phyloP scores from a whole-genome alignment of 306 rosid genomes.

The Vigna hirtella region DNA sequence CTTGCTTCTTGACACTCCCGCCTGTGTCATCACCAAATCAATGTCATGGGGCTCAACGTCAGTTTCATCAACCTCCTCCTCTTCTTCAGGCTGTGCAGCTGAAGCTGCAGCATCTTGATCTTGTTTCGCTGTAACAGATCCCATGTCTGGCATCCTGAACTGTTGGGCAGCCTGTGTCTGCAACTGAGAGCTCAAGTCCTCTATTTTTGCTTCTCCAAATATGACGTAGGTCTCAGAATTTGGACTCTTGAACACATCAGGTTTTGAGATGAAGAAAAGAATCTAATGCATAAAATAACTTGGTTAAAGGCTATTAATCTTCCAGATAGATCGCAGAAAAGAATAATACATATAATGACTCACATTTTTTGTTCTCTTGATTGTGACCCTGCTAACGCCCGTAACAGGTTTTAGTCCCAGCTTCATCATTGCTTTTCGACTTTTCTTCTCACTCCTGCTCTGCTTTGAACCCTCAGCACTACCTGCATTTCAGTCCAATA shows the following conservation, averaged over 20 bases:
- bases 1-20: conserved; percentile 85
- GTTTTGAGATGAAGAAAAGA: conserved; percentile 86
- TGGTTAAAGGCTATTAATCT: neutral
- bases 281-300: conserved; percentile 52
- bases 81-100: conserved; percentile 64
- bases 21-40: conserved; percentile 93
- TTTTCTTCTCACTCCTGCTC: conserved; percentile 98
- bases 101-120: conserved; percentile 59
- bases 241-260: conserved; percentile 94
- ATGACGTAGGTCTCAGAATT: conserved; percentile 82
- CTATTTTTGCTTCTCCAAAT: conserved; percentile 90
- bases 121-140: conserved; percentile 65
- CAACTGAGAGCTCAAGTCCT: conserved; percentile 87
- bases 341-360: conserved; percentile 4
- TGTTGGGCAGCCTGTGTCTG: conserved; percentile 94
- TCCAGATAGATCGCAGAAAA: neutral
- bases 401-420: conserved; percentile 89
- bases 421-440: conserved; percentile 96
- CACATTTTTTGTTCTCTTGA: conserved; percentile 87
- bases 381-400: conserved; percentile 90
- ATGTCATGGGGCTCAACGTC: conserved; percentile 81
- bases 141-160: conserved; percentile 86
- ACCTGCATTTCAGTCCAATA: conserved; percentile 53
- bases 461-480: conserved; percentile 83
- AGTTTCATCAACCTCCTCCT: conserved; percentile 77